Evolutionary conservation across 352 stramenopile species (phyloP), one percentile per base, ranked within the genome.

Genomic region (Pythium insidiosum): DNA sequence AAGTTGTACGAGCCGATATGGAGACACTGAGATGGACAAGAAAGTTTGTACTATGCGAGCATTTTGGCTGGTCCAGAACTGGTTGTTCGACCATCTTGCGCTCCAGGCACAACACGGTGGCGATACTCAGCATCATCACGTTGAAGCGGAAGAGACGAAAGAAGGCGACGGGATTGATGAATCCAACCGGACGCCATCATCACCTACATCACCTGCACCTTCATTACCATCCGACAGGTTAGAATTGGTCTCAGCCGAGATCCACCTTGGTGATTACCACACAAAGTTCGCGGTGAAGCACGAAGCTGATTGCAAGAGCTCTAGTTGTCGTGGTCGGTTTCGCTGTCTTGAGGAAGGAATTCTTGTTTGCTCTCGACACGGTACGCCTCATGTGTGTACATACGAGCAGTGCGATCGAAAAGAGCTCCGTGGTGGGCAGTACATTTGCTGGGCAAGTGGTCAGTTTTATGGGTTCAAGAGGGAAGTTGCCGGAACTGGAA

Each of bases 21-120:
- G 60, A 1, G 75, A 84, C 30, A 56, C 70, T 0, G 72, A 83
- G 36, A 52, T 83, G 13, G 73, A 89, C 50, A 59, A 64, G 21
- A 72, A 75, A 23, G 77, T 89, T 38, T 89, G 77, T 33, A 47
- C 44, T 0, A 79, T 89, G 66, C 67, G 77, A 34, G 77, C 77
- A 10, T 87, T 76, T 42, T 87, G 73, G 77, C 58, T 89, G 2
- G 60, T 89, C 22, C 77, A 89, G 38, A 87, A 83, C 37, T 89
- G 77, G 77, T 37, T 89, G 28, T 87, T 82, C 26, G 77, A 89
- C 28, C n/a, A n/a, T n/a, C n/a, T n/a, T 38, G 63, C 82, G 37
- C 43, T 88, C 10, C 68, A 84, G 40, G 39, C 49, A 28, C 40
- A 56, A 13, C 40, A 50, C 15, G 44, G 49, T 18, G 39, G 44